Conservation (phyloP, 73 alveolate genomes). For the Paramecium tetraurelia region DNA sequence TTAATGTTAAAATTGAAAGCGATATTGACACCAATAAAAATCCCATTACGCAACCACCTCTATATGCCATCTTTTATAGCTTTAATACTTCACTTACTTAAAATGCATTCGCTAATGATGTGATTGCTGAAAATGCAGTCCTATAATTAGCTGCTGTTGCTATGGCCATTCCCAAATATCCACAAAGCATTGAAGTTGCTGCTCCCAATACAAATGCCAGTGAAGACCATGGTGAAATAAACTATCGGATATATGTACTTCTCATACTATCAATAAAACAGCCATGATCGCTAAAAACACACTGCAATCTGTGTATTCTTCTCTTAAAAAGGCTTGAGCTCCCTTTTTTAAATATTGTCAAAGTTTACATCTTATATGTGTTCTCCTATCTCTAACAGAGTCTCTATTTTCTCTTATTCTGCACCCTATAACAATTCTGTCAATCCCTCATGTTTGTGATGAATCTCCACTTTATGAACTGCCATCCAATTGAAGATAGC, state of each 20-base stretch:
- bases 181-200: constrained; percentile 75
- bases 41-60: constrained; percentile 90
- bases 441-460: neutral
- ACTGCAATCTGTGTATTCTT: constrained; percentile 71
- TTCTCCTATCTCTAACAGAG: neutral
- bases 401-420: constrained; percentile 53
- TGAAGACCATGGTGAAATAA: constrained; percentile 66
- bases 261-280: constrained; percentile 60
- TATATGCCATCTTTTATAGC: constrained; percentile 77
- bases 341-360: constrained; percentile 59
- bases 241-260: constrained; percentile 31
- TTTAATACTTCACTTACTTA: neutral
- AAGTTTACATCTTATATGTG: constrained; percentile 12
- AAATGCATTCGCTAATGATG: constrained; percentile 66
- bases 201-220: constrained; percentile 83
- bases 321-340: constrained; percentile 76
- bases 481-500: constrained; percentile 45
- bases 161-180: constrained; percentile 89
- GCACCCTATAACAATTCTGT: constrained; percentile 27
- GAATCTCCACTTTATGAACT: constrained; percentile 37
- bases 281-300: constrained; percentile 62
- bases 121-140: constrained; percentile 67
- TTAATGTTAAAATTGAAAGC: constrained; percentile 67
- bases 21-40: constrained; percentile 82
- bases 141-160: constrained; percentile 79